Conservation (phyloP, 1,284 basidiomycete genomes). For the Cystobasidium pallidum region DNA sequence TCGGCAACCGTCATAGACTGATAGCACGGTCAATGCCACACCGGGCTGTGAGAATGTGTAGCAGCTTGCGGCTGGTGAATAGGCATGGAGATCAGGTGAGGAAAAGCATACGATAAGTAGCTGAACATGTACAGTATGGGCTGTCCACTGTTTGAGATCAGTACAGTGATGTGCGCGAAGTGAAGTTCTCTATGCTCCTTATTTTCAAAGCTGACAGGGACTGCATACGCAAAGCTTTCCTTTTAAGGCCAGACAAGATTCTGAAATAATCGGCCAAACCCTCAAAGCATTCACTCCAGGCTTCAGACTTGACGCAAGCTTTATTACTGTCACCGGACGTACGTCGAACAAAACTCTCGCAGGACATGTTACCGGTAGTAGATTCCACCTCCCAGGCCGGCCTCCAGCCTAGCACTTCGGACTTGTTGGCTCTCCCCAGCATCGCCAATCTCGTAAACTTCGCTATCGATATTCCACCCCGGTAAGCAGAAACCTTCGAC, state of each 20-base stretch:
- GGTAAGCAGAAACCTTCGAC: slow-evolving; percentile 16
- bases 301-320: slow-evolving; percentile 26
- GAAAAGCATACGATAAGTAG: slow-evolving; percentile 20
- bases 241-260: slow-evolving; percentile 21
- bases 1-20: slow-evolving; percentile 20
- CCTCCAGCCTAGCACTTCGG: slow-evolving; percentile 24
- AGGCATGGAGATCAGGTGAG: slow-evolving; percentile 24
- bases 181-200: slow-evolving; percentile 14
- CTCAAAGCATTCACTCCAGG: slow-evolving; percentile 22
- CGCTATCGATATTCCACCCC: slow-evolving; percentile 29
- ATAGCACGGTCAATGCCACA: slow-evolving; percentile 15
- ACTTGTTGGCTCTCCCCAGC: slow-evolving; percentile 16
- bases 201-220: slow-evolving; percentile 22
- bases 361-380: slow-evolving; percentile 20
- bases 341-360: slow-evolving; percentile 10
- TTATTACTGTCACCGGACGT: slow-evolving; percentile 20
- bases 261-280: slow-evolving; percentile 19
- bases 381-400: slow-evolving; percentile 18
- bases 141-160: slow-evolving; percentile 24
- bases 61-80: slow-evolving; percentile 22
- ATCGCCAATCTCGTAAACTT: slow-evolving; percentile 26
- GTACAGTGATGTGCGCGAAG: slow-evolving; percentile 16
- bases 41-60: slow-evolving; percentile 17
- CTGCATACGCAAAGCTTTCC: slow-evolving; percentile 20
- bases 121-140: slow-evolving; percentile 22